Conservation (phyloP, 768 basidiomycete species). For the Leccinum broughii region DNA sequence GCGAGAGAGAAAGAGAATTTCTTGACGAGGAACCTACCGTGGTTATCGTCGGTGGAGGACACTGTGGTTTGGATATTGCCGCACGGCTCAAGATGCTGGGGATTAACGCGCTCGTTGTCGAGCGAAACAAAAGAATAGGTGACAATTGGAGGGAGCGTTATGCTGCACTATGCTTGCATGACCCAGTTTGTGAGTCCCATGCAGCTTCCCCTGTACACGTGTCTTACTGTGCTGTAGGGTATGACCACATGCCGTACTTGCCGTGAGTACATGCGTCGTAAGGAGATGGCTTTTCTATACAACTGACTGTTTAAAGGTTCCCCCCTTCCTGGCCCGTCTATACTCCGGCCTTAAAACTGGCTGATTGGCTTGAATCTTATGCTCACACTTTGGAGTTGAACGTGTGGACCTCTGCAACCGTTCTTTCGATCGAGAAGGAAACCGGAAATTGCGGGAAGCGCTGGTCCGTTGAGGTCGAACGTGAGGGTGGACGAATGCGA, state of each 20-base stretch:
- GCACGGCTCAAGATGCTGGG: slow-evolving; percentile 48
- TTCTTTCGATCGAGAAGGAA: slow-evolving; percentile 28
- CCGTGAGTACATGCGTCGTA: slow-evolving; percentile 40
- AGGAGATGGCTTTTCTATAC: background rate
- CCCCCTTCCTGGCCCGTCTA: slow-evolving; percentile 61
- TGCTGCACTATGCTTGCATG: slow-evolving; percentile 31
- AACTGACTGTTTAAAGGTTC: slow-evolving; percentile 39
- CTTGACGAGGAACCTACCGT: slow-evolving; percentile 49
- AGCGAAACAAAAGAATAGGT: slow-evolving; percentile 29
- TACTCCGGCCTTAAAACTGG: slow-evolving; percentile 55
- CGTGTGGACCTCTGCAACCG: slow-evolving; percentile 56
- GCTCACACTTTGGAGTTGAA: slow-evolving; percentile 60
- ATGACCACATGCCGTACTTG: slow-evolving; percentile 53
- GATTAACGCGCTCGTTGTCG: slow-evolving; percentile 22
- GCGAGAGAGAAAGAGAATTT: slow-evolving; percentile 29
- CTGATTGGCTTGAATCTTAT: slow-evolving; percentile 68
- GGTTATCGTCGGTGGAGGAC: slow-evolving; percentile 51
- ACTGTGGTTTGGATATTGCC: slow-evolving; percentile 55
- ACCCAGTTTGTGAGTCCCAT: slow-evolving; percentile 32
- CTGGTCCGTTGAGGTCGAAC: slow-evolving; percentile 46
- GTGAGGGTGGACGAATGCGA: slow-evolving; percentile 36
- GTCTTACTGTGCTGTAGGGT: slow-evolving; percentile 33
- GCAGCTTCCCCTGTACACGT: background rate
- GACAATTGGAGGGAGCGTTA: slow-evolving; percentile 36
- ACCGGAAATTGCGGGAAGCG: slow-evolving; percentile 33